Percentiles rank a stretch among this genome's conserved stretches.
Conservation (phyloP, 2,329 filamentous ascomycete species). For the Fusarium sp. region DNA sequence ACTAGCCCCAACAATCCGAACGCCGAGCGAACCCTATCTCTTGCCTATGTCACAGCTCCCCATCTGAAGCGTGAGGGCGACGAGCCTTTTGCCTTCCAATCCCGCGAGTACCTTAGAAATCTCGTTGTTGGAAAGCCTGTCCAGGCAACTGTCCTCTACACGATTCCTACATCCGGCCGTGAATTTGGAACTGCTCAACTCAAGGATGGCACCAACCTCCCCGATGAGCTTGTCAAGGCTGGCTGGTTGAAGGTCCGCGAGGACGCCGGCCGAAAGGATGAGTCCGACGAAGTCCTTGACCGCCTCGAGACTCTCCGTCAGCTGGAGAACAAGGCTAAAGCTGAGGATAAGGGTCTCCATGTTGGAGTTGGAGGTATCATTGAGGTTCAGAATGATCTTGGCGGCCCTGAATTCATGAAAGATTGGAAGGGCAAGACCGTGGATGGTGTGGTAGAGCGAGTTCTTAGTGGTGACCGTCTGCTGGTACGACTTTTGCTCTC, state of each 20-base stretch:
- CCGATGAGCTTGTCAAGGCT: constrained; percentile 85
- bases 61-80: constrained; percentile 89
- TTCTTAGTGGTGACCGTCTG: constrained; percentile 90
- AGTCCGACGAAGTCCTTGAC: constrained; percentile 78
- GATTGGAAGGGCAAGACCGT: constrained; percentile 87
- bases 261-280: constrained; percentile 91
- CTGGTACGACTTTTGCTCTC: constrained; percentile 84
- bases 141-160: constrained; percentile 87
- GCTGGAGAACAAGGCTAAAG: constrained; percentile 81
- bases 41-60: constrained; percentile 93
- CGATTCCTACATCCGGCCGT: constrained; percentile 83
- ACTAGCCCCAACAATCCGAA: constrained; percentile 83
- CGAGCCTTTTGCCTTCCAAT: constrained; percentile 93
- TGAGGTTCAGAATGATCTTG: constrained; percentile 83
- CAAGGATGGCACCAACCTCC: constrained; percentile 79
- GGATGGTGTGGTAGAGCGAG: constrained; percentile 88
- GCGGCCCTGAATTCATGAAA: constrained; percentile 82
- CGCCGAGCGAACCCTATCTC: constrained; percentile 86
- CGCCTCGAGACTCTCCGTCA: constrained; percentile 82
- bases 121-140: constrained; percentile 87
- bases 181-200: constrained; percentile 89
- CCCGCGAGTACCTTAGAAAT: constrained; percentile 90
- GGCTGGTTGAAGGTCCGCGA: constrained; percentile 95
- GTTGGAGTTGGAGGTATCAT: constrained; percentile 73
- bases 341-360: constrained; percentile 86